Percentiles rank a stretch among this genome's conserved stretches.
phyloP scores from a whole-genome alignment of 2,329 filamentous ascomycete species.

The Scytalidium sp. region DNA sequence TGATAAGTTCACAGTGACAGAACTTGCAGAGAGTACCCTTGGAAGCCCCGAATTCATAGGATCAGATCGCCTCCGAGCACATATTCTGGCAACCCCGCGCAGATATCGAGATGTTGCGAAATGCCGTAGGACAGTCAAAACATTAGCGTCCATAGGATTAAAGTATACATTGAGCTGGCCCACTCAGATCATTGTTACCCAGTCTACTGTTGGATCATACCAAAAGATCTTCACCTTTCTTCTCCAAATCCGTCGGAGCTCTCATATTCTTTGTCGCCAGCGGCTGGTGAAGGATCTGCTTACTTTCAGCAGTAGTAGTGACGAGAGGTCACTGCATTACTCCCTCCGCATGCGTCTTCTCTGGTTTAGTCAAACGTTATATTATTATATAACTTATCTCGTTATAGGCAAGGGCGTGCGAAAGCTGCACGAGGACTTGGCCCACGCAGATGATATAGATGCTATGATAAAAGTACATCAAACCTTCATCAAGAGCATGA shows the following conservation, averaged over 20 bases:
- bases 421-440: conserved; percentile 55
- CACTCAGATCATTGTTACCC: conserved; percentile 69
- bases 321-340: conserved; percentile 50
- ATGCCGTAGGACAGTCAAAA: conserved; percentile 56
- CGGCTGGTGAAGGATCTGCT: conserved; percentile 40
- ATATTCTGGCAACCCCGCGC: conserved; percentile 38
- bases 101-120: conserved; percentile 40
- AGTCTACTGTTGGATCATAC: conserved; percentile 62
- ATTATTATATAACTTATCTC: conserved; percentile 72
- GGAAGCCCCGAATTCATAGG: conserved; percentile 50
- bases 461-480: conserved; percentile 72
- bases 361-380: conserved; percentile 74
- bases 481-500: conserved; percentile 57
- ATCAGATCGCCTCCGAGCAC: conserved; percentile 59
- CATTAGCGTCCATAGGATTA: conserved; percentile 61
- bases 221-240: conserved; percentile 72
- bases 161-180: conserved; percentile 67
- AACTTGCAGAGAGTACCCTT: conserved; percentile 72
- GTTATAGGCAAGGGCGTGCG: conserved; percentile 61
- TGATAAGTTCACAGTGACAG: conserved; percentile 77
- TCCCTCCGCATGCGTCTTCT: conserved; percentile 65
- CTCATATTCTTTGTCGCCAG: conserved; percentile 59
- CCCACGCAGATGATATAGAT: conserved; percentile 69
- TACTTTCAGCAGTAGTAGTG: conserved; percentile 33
- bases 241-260: conserved; percentile 72